These are phyloP conservation scores for Aleurites moluccanus DNA, from an alignment of 441 rosid species.

Conservation along the genomic window DNA sequence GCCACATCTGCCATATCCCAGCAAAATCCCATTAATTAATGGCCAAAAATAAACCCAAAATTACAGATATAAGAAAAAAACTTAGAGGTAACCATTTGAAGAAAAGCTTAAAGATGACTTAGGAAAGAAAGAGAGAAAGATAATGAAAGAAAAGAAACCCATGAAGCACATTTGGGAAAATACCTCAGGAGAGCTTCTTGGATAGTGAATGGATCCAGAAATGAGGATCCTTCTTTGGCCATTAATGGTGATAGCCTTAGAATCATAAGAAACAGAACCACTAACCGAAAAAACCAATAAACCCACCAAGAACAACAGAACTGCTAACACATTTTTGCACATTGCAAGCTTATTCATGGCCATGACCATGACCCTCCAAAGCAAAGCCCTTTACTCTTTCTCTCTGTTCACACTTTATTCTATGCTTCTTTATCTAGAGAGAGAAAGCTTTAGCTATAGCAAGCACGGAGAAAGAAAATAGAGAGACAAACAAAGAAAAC, in stretches of 20 bases:
- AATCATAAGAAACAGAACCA: conserved; percentile 84
- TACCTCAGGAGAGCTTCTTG: conserved; percentile 98
- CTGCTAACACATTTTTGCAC: conserved; percentile 43
- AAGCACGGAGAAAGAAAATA: conserved; percentile 2
- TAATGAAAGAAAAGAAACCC: conserved; percentile 22
- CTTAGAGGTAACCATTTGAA: conserved; percentile 21
- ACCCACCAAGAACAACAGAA: conserved; percentile 34
- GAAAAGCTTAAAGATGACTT: conserved; percentile 12
- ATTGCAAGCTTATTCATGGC: conserved; percentile 39
- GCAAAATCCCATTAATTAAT: not conserved
- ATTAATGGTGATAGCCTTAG: conserved; percentile 77
- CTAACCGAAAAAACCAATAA: conserved; percentile 44
- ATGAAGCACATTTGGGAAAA: conserved; percentile 39
- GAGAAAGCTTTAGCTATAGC: conserved; percentile 5
- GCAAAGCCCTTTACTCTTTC: conserved; percentile 29
- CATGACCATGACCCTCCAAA: conserved; percentile 37
- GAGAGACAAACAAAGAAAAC: conserved; percentile 31
- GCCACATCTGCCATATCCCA: conserved; percentile 82
- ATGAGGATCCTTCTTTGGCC: conserved; percentile 91
- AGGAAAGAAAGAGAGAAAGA: not conserved
- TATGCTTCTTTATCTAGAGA: conserved; percentile 35
- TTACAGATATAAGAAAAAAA: not conserved
- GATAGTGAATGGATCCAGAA: conserved; percentile 98
- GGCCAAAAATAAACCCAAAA: not conserved
- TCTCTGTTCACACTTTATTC: conserved; percentile 42